phyloP scores from a whole-genome alignment of 2,329 filamentous ascomycete genomes.

The Neocatenulostroma microsporum region DNA sequence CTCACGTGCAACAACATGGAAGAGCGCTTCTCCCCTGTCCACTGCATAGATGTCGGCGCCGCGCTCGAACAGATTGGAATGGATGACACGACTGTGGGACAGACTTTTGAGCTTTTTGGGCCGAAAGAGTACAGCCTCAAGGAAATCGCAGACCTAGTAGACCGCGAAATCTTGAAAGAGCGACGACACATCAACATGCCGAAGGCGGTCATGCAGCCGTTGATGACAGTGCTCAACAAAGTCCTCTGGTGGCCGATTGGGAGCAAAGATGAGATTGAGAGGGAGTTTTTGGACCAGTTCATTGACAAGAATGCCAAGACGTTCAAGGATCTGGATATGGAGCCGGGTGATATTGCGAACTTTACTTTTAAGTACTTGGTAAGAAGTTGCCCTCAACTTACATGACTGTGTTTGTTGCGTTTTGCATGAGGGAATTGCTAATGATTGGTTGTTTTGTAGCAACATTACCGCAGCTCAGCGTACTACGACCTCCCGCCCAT shows the following conservation, averaged over 20 bases:
- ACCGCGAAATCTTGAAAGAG: slow-evolving; percentile 85
- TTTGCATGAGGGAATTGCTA: slow-evolving; percentile 1
- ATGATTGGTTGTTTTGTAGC: too few relatives aligned
- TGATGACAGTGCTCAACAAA: slow-evolving; percentile 68
- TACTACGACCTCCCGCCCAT: slow-evolving; percentile 92
- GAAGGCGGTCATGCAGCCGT: slow-evolving; percentile 67
- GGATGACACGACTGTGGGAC: slow-evolving; percentile 79
- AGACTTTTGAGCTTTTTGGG: slow-evolving; percentile 92
- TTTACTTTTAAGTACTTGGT: slow-evolving; percentile 93
- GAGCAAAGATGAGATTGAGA: slow-evolving; percentile 78
- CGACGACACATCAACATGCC: slow-evolving; percentile 88
- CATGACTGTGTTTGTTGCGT: neutral
- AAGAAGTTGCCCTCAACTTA: slow-evolving; percentile 36
- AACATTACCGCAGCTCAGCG: slow-evolving; percentile 79
- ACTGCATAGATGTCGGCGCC: slow-evolving; percentile 82
- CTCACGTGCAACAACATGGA: slow-evolving; percentile 91
- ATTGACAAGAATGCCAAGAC: slow-evolving; percentile 92
- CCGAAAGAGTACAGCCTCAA: slow-evolving; percentile 85
- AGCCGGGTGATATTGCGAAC: slow-evolving; percentile 75
- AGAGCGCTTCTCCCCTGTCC: slow-evolving; percentile 83
- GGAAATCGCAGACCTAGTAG: slow-evolving; percentile 79
- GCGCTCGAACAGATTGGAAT: slow-evolving; percentile 85
- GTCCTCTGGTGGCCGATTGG: slow-evolving; percentile 81
- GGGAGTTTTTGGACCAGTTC: slow-evolving; percentile 85
- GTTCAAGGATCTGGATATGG: slow-evolving; percentile 85